Conservation (phyloP, 148 eudicot genomes). For the Pharnaceum exiguum region DNA sequence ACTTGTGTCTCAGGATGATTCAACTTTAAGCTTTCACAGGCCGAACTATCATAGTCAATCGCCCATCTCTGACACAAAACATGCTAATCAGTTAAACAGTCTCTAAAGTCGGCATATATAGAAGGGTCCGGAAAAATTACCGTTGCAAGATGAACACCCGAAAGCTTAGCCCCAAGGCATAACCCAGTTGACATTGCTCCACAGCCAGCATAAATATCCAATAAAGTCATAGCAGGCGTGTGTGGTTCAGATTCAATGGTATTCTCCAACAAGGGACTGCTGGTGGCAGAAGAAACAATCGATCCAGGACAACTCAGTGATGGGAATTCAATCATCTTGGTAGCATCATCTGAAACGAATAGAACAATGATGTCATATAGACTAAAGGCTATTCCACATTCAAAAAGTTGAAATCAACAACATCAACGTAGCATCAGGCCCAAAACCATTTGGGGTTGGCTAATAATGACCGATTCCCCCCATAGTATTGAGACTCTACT, state of each 20-base stretch:
- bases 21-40: constrained; percentile 82
- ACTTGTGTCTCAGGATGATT: constrained; percentile 90
- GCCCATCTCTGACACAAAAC: constrained; percentile 81
- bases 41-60: constrained; percentile 54
- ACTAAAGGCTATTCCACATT: neutral
- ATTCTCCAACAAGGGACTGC: constrained; percentile 34
- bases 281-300: constrained; percentile 27
- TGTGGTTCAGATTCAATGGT: constrained; percentile 32
- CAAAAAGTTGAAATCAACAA: neutral
- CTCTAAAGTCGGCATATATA: neutral
- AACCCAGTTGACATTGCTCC: constrained; percentile 99
- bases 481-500: too few species aligned
- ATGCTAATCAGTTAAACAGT: neutral
- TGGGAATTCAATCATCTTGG: constrained; percentile 3
- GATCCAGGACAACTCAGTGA: constrained; percentile 23
- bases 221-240: constrained; percentile 43
- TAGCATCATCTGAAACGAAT: constrained; percentile 13
- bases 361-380: constrained; percentile 5
- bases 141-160: constrained; percentile 67
- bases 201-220: constrained; percentile 94
- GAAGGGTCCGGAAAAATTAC: constrained; percentile 30
- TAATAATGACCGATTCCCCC: too few species aligned
- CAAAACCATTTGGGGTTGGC: too few species aligned
- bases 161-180: constrained; percentile 77
- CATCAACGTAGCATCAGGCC: too few species aligned